Evolutionary conservation across 2,329 filamentous ascomycete genomes (phyloP).

Genomic region (Colletotrichum lentis): DNA sequence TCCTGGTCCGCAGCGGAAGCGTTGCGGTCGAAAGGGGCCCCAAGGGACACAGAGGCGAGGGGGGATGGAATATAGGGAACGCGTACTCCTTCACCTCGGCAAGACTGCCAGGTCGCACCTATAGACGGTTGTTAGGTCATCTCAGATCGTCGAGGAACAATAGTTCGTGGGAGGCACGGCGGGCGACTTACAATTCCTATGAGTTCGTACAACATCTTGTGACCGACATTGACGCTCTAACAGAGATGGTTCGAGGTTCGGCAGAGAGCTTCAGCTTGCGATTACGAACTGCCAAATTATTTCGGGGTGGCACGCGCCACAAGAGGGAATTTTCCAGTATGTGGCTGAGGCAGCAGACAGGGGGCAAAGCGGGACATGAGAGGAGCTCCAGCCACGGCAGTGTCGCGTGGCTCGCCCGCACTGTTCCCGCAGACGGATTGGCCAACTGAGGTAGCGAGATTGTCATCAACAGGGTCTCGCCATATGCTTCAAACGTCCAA

Average conservation of each 20-base stretch:
- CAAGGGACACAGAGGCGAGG: slow-evolving; percentile 24
- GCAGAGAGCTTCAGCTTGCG: slow-evolving; percentile 16
- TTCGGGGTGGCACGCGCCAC: slow-evolving; percentile 25
- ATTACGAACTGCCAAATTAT: slow-evolving; percentile 35
- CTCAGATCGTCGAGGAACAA: background rate
- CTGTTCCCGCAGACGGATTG: slow-evolving; percentile 8
- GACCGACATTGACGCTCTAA: slow-evolving; percentile 44
- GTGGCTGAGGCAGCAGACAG: background rate
- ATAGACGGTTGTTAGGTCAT: slow-evolving; percentile 35
- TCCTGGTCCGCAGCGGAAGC: background rate
- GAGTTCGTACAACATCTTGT: slow-evolving; percentile 92
- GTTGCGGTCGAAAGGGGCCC: background rate
- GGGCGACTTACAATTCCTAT: slow-evolving; percentile 83
- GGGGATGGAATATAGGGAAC: slow-evolving; percentile 37
- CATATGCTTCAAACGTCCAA: background rate
- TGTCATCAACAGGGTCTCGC: slow-evolving; percentile 19
- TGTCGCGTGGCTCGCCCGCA: slow-evolving; percentile 20
- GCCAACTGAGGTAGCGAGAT: slow-evolving; percentile 24
- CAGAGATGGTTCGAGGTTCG: slow-evolving; percentile 19
- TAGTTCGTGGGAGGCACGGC: background rate
- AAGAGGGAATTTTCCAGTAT: slow-evolving; percentile 21
- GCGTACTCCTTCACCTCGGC: slow-evolving; percentile 93
- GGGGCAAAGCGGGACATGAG: background rate
- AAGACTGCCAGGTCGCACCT: slow-evolving; percentile 93
- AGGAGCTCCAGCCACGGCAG: slow-evolving; percentile 26